Conservation (phyloP, 257 asterid species). For the Solanum dulcamara region DNA sequence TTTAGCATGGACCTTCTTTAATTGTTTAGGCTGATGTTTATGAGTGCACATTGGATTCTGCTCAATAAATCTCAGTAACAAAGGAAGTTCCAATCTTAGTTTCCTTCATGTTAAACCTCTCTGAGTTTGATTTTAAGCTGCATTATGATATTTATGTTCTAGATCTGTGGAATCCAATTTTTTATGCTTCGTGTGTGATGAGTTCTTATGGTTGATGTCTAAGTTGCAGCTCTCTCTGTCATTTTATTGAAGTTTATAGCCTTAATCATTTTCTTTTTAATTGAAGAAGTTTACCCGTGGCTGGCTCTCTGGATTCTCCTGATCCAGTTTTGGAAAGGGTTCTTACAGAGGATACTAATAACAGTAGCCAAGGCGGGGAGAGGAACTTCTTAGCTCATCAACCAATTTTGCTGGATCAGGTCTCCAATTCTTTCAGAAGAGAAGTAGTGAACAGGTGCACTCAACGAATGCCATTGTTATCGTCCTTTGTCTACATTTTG, state of each 20-base stretch:
- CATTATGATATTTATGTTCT: neutral
- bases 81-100: neutral
- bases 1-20: neutral
- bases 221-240: neutral
- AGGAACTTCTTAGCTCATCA: slow-evolving; percentile 22
- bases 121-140: neutral
- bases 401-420: slow-evolving; percentile 25
- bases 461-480: neutral
- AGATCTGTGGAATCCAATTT: neutral
- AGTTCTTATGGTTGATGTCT: neutral
- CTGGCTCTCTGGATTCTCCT: slow-evolving; percentile 14
- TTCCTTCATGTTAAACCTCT: neutral
- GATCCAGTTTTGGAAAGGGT: slow-evolving; percentile 15
- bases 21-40: neutral
- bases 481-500: neutral
- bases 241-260: neutral
- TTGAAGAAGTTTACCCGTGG: slow-evolving; percentile 16
- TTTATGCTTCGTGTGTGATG: neutral
- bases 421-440: slow-evolving; percentile 35
- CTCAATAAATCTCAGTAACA: neutral
- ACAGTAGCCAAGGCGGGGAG: slow-evolving; percentile 20
- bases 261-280: neutral
- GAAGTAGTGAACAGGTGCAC: slow-evolving; percentile 42
- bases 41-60: neutral
- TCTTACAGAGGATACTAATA: slow-evolving; percentile 13